Evolutionary conservation across 1,139 yeast species (phyloP), one percentile per base, ranked within the genome.

Genomic region (Diutina catenulata): DNA sequence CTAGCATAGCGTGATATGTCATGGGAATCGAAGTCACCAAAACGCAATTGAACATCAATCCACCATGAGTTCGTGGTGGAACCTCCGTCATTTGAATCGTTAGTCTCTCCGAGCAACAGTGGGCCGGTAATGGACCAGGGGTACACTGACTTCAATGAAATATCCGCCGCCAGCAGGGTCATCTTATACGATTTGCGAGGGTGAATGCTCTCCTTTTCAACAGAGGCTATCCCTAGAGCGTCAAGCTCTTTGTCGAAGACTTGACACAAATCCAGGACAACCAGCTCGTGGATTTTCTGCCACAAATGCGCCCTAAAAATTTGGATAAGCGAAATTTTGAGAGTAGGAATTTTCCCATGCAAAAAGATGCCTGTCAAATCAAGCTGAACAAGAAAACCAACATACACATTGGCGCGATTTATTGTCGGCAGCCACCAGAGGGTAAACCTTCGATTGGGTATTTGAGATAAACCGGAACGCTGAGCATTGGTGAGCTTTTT

Each of bases 391-490:
- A 87, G 69, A 63, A 91, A 93, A 26, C 99, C 99, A 42, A 93
- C 97, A 52, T 93, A 93, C 19, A 93, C 98, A 51, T 93, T 91
- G 4, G 98, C 98, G 48, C 99, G 74, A 50, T 93, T 93, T 47
- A 93, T 93, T 1, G 99, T 93, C 6, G 99, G 99, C 1, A 97
- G 87, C 99, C 99, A 93, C 99, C 99, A 93, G 33, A 93, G 63
- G 0, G 98, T 93, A 53, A 93, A 93, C 36, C 99, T 72, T 57
- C 99, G 80, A 55, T 93, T 93, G 3, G 99, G 99, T 50, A 93
- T 91, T 60, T 93, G 99, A 55, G 94, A 84, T 47, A 93, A 71
- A 55, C 99, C 99, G 3, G 96, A 81, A 50, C 98, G 68, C 62
- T 93, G 99, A 1, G 99, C 99, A 59, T 88, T 91, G 2, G 99